Evolutionary conservation across 2,329 filamentous ascomycete genomes (phyloP).

Genomic region (Cercospora canescens): DNA sequence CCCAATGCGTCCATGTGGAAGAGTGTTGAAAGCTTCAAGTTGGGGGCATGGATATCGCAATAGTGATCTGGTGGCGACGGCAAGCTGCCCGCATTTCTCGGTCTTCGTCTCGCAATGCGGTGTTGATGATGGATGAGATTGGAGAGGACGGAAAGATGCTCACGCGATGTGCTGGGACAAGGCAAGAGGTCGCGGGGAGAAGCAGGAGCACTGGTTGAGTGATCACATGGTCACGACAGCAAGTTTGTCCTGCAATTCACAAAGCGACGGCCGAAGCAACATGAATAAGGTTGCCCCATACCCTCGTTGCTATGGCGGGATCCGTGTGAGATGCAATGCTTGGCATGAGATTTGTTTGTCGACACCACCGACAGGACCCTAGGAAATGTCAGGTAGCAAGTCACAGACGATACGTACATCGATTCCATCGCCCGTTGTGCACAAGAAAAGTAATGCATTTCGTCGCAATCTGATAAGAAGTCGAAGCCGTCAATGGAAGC

Average conservation of each 20-base stretch:
- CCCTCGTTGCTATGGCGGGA: background rate
- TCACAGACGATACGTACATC: background rate
- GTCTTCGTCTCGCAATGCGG: background rate
- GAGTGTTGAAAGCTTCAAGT: background rate
- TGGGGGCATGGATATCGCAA: background rate
- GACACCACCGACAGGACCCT: background rate
- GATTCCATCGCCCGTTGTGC: background rate
- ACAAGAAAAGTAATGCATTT: background rate
- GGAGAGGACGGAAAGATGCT: background rate
- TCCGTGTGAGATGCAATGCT: background rate
- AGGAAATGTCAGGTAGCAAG: background rate
- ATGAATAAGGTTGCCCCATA: background rate
- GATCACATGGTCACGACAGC: background rate
- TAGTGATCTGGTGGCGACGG: background rate
- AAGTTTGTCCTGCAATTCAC: background rate
- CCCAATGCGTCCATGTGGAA: slow-evolving; percentile 6
- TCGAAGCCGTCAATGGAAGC: background rate
- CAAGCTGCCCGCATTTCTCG: background rate
- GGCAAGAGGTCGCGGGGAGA: background rate
- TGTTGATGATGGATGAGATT: background rate
- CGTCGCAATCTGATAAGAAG: background rate
- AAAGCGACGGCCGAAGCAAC: background rate
- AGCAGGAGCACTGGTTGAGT: background rate
- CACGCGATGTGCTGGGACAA: background rate
- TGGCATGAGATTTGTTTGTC: background rate